These are phyloP conservation scores for Paraurostyla sp. DNA, from an alignment of 73 alveolate genomes.

Conservation along the genomic window DNA sequence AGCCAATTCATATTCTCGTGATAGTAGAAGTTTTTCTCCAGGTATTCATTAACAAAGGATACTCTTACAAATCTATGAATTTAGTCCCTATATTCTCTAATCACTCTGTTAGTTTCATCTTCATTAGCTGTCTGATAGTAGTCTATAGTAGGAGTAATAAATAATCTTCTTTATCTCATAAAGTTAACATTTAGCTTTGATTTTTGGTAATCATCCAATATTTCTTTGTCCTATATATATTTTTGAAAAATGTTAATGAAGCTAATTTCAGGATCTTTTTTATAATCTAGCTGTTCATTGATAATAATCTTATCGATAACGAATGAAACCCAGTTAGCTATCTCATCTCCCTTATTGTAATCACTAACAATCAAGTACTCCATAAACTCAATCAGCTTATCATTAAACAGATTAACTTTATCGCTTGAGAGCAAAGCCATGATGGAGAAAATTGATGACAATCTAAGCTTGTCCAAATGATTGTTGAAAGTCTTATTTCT, in stretches of 20 bases:
- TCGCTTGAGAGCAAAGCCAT: conserved; percentile 48
- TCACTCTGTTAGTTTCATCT: conserved; percentile 65
- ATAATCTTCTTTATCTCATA: conserved; percentile 53
- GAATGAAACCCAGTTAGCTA: conserved; percentile 5
- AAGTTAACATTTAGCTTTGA: neutral
- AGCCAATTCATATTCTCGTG: neutral
- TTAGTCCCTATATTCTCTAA: conserved; percentile 60
- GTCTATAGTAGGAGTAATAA: conserved; percentile 52
- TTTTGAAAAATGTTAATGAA: neutral
- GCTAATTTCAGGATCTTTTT: conserved; percentile 18
- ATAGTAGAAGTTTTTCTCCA: conserved; percentile 35
- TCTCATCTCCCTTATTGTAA: neutral
- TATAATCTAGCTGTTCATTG: neutral
- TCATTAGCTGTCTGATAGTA: conserved; percentile 21
- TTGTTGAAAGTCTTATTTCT: neutral
- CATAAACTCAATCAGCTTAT: neutral
- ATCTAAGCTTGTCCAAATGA: neutral
- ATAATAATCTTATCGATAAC: conserved; percentile 5
- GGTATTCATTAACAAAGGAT: conserved; percentile 44
- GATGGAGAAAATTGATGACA: conserved; percentile 21
- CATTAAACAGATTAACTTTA: conserved; percentile 47
- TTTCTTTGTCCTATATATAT: neutral
- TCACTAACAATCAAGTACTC: neutral
- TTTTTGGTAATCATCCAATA: neutral
- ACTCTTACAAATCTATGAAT: conserved; percentile 55